Base-by-base conservation (phyloP, 179 eudicot species). In the Carnegiea gigantea region DNA sequence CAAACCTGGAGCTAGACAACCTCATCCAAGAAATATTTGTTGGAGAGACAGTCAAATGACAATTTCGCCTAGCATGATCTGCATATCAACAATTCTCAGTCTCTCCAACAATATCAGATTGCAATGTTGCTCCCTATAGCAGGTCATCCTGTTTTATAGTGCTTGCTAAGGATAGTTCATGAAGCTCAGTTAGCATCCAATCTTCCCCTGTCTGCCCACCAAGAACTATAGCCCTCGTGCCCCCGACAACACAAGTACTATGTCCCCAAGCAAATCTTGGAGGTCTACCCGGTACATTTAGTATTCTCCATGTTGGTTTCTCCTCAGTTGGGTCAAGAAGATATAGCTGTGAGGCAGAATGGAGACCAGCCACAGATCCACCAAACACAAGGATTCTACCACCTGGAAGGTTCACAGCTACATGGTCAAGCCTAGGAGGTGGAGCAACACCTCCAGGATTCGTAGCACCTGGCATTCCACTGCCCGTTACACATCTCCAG, bases 221-320 rank as follows among this genome's bases (percentile, higher is more conserved):
- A 49, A 95, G 93, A 79, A 95, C 98, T 4, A 95, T 93, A 21
- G 98, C 98, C 80, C 98, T 89, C 8, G 98, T 95, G 36, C 98
- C 98, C 62, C 98, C 98, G 62, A 95, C 98, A 46, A 95, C 91
- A 73, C 98, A 95, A 1, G 98, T 95, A 67, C 98, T 95, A 62
- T 95, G 98, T 82, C 98, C 98, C 98, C 98, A 95, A 44, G 98
- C 98, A 83, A 92, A 93, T 76, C 98, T 84, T 0, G 98, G 98
- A 38, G 98, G 97, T 38, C 97, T 83, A 18, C 98, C 98, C 0
- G 98, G 98, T 8, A 95, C 98, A 79, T 95, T 92, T 75, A 95
- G 77, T 72, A 95, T 87, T 86, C 98, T 88, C 98, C 98, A 95
- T 3, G 98, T 93, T 20, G 98, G 98, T 82, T 93, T 92, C 82